phyloP scores from a whole-genome alignment of 1,139 yeast genomes.

The Blastobotrys capitulatus region DNA sequence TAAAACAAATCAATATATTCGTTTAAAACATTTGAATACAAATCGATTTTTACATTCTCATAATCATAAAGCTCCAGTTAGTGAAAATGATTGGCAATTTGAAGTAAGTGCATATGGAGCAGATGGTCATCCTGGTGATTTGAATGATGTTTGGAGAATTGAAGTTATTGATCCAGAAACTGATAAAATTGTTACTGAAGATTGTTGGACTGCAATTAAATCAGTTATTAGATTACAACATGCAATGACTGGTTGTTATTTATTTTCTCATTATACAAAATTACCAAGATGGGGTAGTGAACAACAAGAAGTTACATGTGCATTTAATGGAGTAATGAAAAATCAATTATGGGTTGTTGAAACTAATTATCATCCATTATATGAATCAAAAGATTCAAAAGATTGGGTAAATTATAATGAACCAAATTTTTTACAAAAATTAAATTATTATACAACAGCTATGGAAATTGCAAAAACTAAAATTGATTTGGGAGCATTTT shows the following conservation, averaged over 20 bases:
- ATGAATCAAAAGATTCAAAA: slow-evolving; percentile 22
- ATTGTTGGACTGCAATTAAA: slow-evolving; percentile 44
- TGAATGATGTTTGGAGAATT: slow-evolving; percentile 29
- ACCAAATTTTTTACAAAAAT: slow-evolving; percentile 29
- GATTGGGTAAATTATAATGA: slow-evolving; percentile 29
- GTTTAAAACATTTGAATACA: slow-evolving; percentile 57
- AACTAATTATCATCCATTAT: slow-evolving; percentile 48
- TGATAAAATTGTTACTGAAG: slow-evolving; percentile 11
- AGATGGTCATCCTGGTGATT: slow-evolving; percentile 30
- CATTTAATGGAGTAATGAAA: slow-evolving; percentile 53
- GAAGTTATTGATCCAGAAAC: slow-evolving; percentile 18
- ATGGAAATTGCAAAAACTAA: slow-evolving; percentile 14
- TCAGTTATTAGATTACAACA: slow-evolving; percentile 56
- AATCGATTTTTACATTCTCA: slow-evolving; percentile 55
- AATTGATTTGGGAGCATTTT: slow-evolving; percentile 19
- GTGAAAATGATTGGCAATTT: slow-evolving; percentile 73
- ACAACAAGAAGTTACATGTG: slow-evolving; percentile 74
- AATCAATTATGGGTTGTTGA: slow-evolving; percentile 66
- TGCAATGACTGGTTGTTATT: slow-evolving; percentile 52
- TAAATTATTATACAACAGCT: slow-evolving; percentile 27
- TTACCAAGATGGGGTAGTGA: slow-evolving; percentile 66
- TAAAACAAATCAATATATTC: slow-evolving; percentile 46
- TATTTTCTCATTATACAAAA: slow-evolving; percentile 55
- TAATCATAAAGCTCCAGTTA: slow-evolving; percentile 59
- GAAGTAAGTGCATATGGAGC: slow-evolving; percentile 68